A percentile compares a stretch with the other conserved stretches of the same genome.
Evolutionary conservation across 2,329 filamentous ascomycete species (phyloP).

Genomic region (Fusarium domesticum): DNA sequence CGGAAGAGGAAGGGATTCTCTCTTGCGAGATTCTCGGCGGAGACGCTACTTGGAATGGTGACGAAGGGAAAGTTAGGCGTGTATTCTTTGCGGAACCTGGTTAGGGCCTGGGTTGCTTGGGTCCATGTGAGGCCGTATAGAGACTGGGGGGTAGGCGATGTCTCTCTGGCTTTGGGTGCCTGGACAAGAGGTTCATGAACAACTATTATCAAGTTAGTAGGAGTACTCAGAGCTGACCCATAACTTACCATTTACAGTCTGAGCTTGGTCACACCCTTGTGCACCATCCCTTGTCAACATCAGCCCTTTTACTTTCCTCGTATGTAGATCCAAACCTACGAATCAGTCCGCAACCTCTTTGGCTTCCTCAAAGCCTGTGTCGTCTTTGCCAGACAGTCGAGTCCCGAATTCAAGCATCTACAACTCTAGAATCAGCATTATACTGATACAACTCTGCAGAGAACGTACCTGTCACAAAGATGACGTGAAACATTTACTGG

Average conservation of each 20-base stretch:
- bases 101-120: constrained; percentile 36
- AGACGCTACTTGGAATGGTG: constrained; percentile 29
- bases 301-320: too few relatives aligned
- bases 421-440: neutral
- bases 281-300: too few relatives aligned
- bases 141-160: constrained; percentile 3
- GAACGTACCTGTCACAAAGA: constrained; percentile 29
- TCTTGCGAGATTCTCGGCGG: constrained; percentile 30
- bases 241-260: too few relatives aligned
- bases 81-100: constrained; percentile 33
- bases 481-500: constrained; percentile 20
- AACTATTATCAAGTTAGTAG: too few relatives aligned
- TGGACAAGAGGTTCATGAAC: too few relatives aligned
- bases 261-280: too few relatives aligned
- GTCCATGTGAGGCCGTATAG: constrained; percentile 40
- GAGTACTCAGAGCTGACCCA: too few relatives aligned
- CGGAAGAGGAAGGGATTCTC: constrained; percentile 41
- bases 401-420: constrained; percentile 28
- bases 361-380: constrained; percentile 32
- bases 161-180: too few relatives aligned
- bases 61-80: constrained; percentile 41
- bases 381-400: constrained; percentile 30
- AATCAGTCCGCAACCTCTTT: too few relatives aligned
- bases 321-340: too few relatives aligned
- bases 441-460: neutral